Base-by-base conservation (phyloP, 306 rosid genomes). In the Nissolia schottii region DNA sequence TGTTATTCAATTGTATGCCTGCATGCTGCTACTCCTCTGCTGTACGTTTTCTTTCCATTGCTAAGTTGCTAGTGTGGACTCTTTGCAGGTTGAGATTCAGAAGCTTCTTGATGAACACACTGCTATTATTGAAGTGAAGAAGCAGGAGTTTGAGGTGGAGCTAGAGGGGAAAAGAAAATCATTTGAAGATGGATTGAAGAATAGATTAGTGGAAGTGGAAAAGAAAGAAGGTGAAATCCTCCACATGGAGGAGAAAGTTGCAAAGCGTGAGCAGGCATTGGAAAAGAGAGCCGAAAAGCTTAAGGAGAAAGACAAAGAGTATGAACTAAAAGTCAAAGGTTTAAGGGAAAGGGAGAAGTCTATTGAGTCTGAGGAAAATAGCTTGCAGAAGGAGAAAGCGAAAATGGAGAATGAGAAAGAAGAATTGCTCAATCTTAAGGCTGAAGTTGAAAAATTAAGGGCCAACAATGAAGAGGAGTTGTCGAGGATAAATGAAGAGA, bases 221-320 rank as follows among this genome's bases (percentile, higher is more conserved):
- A 94, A 82, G 77, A 94, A 88, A 82, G 99, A 91, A 84, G 86
- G 81, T 74, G 96, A 91, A 81, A 78, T 91, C 71, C 91, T 25
- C 64, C 99, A 94, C 87, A 67, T 79, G 87, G 96, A 86, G 82
- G 95, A 89, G 80, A 94, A 94, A 75, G 64, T 94, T 70, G 84
- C 82, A 7, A 94, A 91, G 66, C 85, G 89, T 67, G 99, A 94
- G 78, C 92, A 86, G 72, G 95, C 93, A 18, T 65, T 94, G 79
- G 99, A 83, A 75, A 94, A 87, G 85, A 91, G 78, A 84, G 72
- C 75, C 43, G 99, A 91, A 68, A 94, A 94, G 78, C 81, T 91
- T 57, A 85, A 87, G 87, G 97, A 91, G 83, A 94, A 91, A 88
- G 99, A 94, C 85, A 88, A 79, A 61, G 92, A 89, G 61, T 76